These are phyloP conservation scores for Buxus sempervirens DNA, from an alignment of 164 flowering plant genomes.

Conservation along the genomic window DNA sequence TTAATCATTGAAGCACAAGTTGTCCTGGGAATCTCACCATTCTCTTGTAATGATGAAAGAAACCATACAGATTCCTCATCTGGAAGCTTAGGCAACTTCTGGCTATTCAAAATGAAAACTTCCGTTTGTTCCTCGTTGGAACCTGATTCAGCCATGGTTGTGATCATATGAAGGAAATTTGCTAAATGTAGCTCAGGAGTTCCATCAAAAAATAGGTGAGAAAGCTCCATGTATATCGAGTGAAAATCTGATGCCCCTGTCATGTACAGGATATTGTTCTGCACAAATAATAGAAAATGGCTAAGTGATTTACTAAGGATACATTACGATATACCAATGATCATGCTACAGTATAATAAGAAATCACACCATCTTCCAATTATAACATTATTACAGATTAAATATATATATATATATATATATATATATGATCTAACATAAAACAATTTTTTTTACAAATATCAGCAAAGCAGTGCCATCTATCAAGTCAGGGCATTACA, in stretches of 20 bases:
- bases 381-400: not conserved
- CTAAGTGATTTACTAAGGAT: not conserved
- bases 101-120: constrained; percentile 65
- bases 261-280: constrained; percentile 67
- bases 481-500: not conserved
- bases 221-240: constrained; percentile 78
- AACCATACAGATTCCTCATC: constrained; percentile 68
- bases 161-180: constrained; percentile 91
- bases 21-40: constrained; percentile 12
- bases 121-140: constrained; percentile 69
- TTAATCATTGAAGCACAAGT: constrained; percentile 13
- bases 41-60: constrained; percentile 28
- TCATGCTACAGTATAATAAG: not conserved
- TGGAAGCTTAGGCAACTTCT: constrained; percentile 71
- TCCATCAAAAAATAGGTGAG: constrained; percentile 61
- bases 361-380: not conserved
- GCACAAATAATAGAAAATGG: constrained; percentile 12
- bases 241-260: constrained; percentile 57
- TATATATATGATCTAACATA: not conserved
- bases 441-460: too few species aligned
- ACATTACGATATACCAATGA: too few species aligned
- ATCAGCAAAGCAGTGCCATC: not conserved
- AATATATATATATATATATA: too few species aligned
- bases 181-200: constrained; percentile 67
- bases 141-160: constrained; percentile 84